A percentile compares a stretch with the other conserved stretches of the same genome.
Conservation (phyloP, 2,329 filamentous ascomycete genomes). For the Phaeosphaeriaceae sp. region DNA sequence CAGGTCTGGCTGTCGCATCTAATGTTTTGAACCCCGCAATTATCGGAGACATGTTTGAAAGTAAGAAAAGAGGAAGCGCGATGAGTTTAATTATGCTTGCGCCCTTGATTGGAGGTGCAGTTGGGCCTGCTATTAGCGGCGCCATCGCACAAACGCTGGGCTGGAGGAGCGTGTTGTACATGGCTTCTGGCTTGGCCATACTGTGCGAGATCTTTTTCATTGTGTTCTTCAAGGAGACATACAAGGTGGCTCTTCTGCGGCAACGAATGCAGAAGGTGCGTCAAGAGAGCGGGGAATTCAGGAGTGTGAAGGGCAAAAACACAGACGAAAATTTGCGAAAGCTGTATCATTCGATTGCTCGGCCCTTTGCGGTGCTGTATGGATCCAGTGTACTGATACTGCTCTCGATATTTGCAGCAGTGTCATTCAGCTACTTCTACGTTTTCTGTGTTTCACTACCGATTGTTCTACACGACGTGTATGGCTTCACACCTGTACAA, state of each 20-base stretch:
- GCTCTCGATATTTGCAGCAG: conserved; percentile 52
- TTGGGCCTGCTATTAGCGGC: conserved; percentile 63
- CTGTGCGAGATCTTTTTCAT: conserved; percentile 60
- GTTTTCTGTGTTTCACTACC: conserved; percentile 56
- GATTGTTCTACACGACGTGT: conserved; percentile 49
- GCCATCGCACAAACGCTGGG: conserved; percentile 61
- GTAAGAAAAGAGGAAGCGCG: conserved; percentile 63
- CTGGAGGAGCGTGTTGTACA: conserved; percentile 62
- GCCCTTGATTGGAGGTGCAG: conserved; percentile 63
- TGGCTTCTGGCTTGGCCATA: conserved; percentile 56
- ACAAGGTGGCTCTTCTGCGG: conserved; percentile 62
- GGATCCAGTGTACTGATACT: conserved; percentile 63
- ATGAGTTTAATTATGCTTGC: conserved; percentile 65
- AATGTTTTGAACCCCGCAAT: conserved; percentile 68
- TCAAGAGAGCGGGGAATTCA: conserved; percentile 19
- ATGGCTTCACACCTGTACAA: conserved; percentile 56
- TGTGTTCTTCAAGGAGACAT: conserved; percentile 64
- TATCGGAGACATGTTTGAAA: conserved; percentile 66
- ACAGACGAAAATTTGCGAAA: conserved; percentile 28
- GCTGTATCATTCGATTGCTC: conserved; percentile 48
- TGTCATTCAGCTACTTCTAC: conserved; percentile 55
- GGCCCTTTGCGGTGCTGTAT: conserved; percentile 52
- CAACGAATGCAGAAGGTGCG: conserved; percentile 28
- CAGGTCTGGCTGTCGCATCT: conserved; percentile 52
- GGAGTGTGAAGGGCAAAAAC: conserved; percentile 12